Percentiles rank a stretch among this genome's conserved stretches.
These are phyloP conservation scores for Monilinia fructicola DNA, from an alignment of 2,329 filamentous ascomycete species.

Conservation along the genomic window DNA sequence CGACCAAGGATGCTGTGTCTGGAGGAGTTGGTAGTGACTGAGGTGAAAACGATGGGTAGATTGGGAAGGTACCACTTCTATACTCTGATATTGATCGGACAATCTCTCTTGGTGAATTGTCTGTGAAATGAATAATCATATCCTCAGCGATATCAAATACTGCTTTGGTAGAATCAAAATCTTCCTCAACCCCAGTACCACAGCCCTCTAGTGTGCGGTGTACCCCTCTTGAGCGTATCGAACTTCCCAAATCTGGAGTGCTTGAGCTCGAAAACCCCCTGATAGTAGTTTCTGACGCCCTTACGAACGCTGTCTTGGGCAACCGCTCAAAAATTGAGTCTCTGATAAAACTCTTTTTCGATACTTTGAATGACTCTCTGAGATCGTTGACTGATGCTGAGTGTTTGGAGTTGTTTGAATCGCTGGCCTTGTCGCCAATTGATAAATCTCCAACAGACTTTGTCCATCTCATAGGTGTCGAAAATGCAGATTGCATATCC, in stretches of 20 bases:
- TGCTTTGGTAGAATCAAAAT: conserved; percentile 38
- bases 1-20: conserved; percentile 6
- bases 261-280: conserved; percentile 35
- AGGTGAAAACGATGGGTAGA: conserved; percentile 22
- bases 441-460: conserved; percentile 30
- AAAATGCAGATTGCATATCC: conserved; percentile 33
- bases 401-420: conserved; percentile 24
- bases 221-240: not conserved
- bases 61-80: conserved; percentile 43
- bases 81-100: conserved; percentile 46
- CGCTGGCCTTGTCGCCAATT: not conserved
- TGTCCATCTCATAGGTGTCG: conserved; percentile 24
- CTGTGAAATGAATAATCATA: conserved; percentile 55
- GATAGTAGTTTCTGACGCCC: conserved; percentile 39
- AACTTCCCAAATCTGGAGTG: conserved; percentile 21
- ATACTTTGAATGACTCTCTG: not conserved
- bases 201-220: not conserved
- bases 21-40: conserved; percentile 19
- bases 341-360: not conserved
- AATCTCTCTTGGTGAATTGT: conserved; percentile 49
- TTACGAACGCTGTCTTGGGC: conserved; percentile 37
- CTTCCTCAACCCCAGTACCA: conserved; percentile 40
- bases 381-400: conserved; percentile 28
- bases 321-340: conserved; percentile 28
- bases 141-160: conserved; percentile 57